phyloP scores from a whole-genome alignment of 768 basidiomycete genomes.

The Butyriboletus loyo region DNA sequence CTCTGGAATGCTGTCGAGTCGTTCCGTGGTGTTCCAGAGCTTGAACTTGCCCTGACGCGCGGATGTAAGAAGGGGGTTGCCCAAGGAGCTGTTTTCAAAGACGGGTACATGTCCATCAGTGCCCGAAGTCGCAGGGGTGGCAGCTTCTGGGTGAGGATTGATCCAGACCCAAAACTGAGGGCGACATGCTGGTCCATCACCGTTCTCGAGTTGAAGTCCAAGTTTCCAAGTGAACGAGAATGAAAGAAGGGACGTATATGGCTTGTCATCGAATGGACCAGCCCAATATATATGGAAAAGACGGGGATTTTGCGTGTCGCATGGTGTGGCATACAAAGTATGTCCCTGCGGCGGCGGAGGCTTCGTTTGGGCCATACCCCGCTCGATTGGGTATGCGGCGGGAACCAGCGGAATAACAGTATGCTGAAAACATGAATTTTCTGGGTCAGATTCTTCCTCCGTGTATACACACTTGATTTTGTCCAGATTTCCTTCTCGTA shows the following conservation, averaged over 20 bases:
- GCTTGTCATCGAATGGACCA: constrained; percentile 94
- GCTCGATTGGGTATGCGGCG: constrained; percentile 24
- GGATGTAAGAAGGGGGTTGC: constrained; percentile 88
- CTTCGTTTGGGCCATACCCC: constrained; percentile 49
- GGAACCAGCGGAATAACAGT: constrained; percentile 19
- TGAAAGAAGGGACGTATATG: constrained; percentile 87
- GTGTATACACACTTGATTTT: constrained; percentile 81
- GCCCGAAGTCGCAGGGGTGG: constrained; percentile 81
- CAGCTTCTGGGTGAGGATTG: constrained; percentile 88
- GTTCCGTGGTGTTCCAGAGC: constrained; percentile 96
- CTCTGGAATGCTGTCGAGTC: constrained; percentile 83
- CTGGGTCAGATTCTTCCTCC: constrained; percentile 39
- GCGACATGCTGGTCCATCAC: constrained; percentile 52
- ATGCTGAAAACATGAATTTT: constrained; percentile 1
- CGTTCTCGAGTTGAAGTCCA: constrained; percentile 57
- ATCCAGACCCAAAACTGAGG: constrained; percentile 97
- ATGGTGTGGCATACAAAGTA: constrained; percentile 46
- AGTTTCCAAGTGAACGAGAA: constrained; percentile 94
- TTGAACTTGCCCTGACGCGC: constrained; percentile 86
- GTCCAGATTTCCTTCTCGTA: constrained; percentile 69
- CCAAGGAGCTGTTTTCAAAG: constrained; percentile 82
- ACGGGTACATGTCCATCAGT: constrained; percentile 75
- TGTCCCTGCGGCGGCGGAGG: constrained; percentile 47
- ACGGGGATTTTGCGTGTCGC: constrained; percentile 74
- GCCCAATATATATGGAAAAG: constrained; percentile 98